These are phyloP conservation scores for Lasiodiplodia theobromae DNA, from an alignment of 2,329 filamentous ascomycete species.

Conservation along the genomic window DNA sequence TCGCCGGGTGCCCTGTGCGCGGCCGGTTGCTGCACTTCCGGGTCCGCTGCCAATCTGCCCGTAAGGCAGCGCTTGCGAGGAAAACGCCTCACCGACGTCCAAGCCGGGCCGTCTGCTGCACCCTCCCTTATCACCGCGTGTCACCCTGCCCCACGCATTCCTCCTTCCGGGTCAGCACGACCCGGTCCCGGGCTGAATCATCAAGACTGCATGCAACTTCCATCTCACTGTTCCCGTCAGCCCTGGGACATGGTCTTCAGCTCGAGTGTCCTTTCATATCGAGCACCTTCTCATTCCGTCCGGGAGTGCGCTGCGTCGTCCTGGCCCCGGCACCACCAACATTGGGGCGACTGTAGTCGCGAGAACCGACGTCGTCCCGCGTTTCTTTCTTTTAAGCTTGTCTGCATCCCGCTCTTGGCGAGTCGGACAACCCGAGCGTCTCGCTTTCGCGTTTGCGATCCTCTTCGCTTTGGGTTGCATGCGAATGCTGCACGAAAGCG, in stretches of 20 bases:
- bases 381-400: conserved; percentile 14
- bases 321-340: background rate
- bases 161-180: conserved; percentile 3
- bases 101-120: conserved; percentile 2
- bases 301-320: background rate
- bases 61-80: conserved; percentile 14
- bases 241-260: background rate
- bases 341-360: background rate
- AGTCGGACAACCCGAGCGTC: background rate
- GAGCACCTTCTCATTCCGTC: background rate
- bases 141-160: background rate
- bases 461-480: background rate
- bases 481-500: background rate
- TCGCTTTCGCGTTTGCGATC: conserved; percentile 4
- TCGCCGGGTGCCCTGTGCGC: background rate
- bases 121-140: conserved; percentile 9
- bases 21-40: conserved; percentile 6
- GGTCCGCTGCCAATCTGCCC: background rate
- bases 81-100: conserved; percentile 15
- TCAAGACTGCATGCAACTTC: background rate
- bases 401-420: background rate
- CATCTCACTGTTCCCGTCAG: background rate
- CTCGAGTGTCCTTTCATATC: background rate
- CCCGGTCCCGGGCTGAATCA: conserved; percentile 6
- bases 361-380: background rate